Conservation (phyloP, 768 basidiomycete species). For the Glaciozyma antarctica region DNA sequence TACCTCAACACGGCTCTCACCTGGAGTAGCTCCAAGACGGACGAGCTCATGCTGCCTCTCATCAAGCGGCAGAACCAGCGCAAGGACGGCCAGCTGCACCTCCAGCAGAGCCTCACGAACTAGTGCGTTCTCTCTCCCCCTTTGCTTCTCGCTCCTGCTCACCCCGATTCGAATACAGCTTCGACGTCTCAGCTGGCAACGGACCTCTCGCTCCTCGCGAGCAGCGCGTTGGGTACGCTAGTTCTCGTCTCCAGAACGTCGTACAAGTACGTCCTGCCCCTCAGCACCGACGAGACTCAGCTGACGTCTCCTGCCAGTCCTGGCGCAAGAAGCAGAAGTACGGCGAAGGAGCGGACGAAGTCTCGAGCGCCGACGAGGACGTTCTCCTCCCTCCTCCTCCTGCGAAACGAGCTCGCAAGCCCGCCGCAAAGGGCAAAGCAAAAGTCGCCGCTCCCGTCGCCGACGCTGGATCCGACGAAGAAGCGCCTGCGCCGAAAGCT, state of each 20-base stretch:
- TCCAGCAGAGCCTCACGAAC: conserved; percentile 16
- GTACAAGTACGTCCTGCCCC: conserved; percentile 14
- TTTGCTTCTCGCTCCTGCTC: background rate
- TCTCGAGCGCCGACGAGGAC: conserved; percentile 15
- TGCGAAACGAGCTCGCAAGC: background rate
- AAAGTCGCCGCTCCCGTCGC: no score
- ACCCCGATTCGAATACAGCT: conserved; percentile 3
- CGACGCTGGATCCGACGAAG: no score
- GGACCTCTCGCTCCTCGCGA: conserved; percentile 15
- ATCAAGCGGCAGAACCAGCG: conserved; percentile 31
- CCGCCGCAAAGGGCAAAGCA: background rate
- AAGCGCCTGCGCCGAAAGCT: background rate
- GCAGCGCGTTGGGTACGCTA: conserved; percentile 19
- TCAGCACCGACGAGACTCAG: fast-evolving
- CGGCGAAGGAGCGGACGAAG: background rate
- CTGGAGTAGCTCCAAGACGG: conserved; percentile 29
- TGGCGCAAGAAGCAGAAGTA: conserved; percentile 17
- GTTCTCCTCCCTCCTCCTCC: background rate
- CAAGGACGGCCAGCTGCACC: conserved; percentile 6
- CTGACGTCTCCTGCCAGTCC: conserved; percentile 2
- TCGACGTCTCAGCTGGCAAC: conserved; percentile 24
- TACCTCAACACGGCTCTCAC: conserved; percentile 29
- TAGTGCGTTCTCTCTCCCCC: conserved; percentile 7
- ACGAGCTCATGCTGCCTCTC: conserved; percentile 28
- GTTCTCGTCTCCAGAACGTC: conserved; percentile 31